Evolutionary conservation across 1,284 basidiomycete species (phyloP), one percentile per base, ranked within the genome.

Genomic region (Farysia itapuensis): DNA sequence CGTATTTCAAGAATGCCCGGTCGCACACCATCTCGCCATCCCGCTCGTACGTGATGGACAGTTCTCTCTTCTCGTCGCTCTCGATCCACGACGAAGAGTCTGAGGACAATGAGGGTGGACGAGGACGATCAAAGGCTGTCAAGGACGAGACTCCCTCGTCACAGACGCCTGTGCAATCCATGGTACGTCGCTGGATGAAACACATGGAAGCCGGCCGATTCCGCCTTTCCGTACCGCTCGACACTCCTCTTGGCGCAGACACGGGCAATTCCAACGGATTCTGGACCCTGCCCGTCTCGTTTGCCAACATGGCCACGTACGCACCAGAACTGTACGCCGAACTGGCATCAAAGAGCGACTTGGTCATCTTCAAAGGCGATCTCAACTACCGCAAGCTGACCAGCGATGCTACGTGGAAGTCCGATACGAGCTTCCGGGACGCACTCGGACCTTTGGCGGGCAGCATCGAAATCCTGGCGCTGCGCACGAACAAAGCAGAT

Each of bases 351-450:
- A 80, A 65, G 38, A 57, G 88, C 50, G 83, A 82, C 11, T 79
- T 98, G 12, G 92, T 96, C 5, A 84, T 98, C 47, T 95, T 97
- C 81, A 98, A 97, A 84, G 93, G 93, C 14, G 92, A 95, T 80
- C 79, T 95, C 34, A 72, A 72, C 60, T 56, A 46, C 54, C 44
- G 58, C 52, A 95, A 90, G 72, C 82, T 98, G 21, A 88, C 91
- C 0, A 89, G 88, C 9, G 94, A 98, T 75, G 82, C 90, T 14
- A 81, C 82, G 65, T 98, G 94, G 94, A 88, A 89, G 0, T 82
- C 85, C 0, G 86, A 84, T 31, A 92, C 90, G 0, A 79, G 87
- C 0, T 93, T 96, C 77, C 79, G 82, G 23, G 79, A 82, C 7
- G 90, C 91, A 0, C 77, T 97, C 9, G 93, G 92, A 84, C 72